phyloP scores from a whole-genome alignment of 371 early-diverging fungal species.

The Nematocida ironsii region DNA sequence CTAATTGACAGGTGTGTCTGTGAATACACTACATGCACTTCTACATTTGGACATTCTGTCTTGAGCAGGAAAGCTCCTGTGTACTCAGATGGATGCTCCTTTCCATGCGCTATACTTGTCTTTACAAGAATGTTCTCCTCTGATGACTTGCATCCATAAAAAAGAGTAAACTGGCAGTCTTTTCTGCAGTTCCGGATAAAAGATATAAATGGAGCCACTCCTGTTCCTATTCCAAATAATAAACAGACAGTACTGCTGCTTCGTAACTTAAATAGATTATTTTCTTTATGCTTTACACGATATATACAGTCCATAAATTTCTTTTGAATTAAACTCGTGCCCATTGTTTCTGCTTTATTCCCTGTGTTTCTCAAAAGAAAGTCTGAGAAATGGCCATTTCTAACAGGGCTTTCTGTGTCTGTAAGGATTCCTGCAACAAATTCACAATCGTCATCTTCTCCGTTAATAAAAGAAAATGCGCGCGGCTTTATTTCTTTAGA shows the following conservation, averaged over 20 bases:
- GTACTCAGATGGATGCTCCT: constrained; percentile 13
- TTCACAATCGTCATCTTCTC: constrained; percentile 41
- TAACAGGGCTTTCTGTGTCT: constrained; percentile 12
- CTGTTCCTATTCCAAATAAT: constrained; percentile 68
- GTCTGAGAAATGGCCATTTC: constrained; percentile 63
- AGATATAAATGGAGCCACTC: constrained; percentile 69
- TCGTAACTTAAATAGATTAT: constrained; percentile 49
- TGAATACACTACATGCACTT: constrained; percentile 39
- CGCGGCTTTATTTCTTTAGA: constrained; percentile 67
- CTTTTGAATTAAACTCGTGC: not conserved
- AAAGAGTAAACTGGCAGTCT: constrained; percentile 51
- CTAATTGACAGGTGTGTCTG: constrained; percentile 1
- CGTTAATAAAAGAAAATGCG: constrained; percentile 65
- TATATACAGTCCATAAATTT: not conserved
- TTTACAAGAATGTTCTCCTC: constrained; percentile 64
- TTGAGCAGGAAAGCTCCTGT: constrained; percentile 12
- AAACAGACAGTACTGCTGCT: constrained; percentile 19
- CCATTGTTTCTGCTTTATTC: not conserved
- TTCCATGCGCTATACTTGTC: constrained; percentile 10
- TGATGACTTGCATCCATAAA: constrained; percentile 67
- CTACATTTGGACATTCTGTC: not conserved
- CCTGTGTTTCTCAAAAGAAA: constrained; percentile 18
- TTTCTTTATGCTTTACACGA: constrained; percentile 35
- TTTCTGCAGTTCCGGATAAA: constrained; percentile 58
- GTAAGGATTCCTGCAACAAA: constrained; percentile 61